These are phyloP conservation scores for Cephaloascus albidus DNA, from an alignment of 805 yeast genomes.

Conservation along the genomic window DNA sequence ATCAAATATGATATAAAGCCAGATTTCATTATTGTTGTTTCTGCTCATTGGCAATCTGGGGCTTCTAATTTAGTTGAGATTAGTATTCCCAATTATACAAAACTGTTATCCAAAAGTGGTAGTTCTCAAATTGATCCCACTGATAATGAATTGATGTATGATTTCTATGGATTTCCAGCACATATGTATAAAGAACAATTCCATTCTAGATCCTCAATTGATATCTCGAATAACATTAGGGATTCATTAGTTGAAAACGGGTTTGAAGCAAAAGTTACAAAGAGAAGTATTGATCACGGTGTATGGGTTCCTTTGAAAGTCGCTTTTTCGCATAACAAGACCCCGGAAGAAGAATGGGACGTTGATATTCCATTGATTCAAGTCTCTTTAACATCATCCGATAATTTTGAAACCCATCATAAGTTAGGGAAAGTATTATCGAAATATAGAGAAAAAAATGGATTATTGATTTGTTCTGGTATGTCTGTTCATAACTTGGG, in stretches of 20 bases:
- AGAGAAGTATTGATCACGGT: constrained; percentile 78
- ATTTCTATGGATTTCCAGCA: constrained; percentile 65
- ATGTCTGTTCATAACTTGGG: constrained; percentile 72
- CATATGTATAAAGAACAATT: constrained; percentile 56
- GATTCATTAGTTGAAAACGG: constrained; percentile 30
- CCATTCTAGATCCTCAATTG: constrained; percentile 35
- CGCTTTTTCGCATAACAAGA: constrained; percentile 40
- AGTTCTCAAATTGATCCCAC: constrained; percentile 1
- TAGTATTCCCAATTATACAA: constrained; percentile 24
- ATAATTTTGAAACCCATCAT: constrained; percentile 32
- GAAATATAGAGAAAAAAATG: constrained; percentile 37
- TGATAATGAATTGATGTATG: constrained; percentile 58
- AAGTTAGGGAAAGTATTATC: constrained; percentile 48
- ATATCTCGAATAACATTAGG: constrained; percentile 35
- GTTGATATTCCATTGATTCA: constrained; percentile 40
- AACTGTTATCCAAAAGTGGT: not conserved
- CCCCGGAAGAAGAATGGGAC: constrained; percentile 25
- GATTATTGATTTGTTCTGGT: constrained; percentile 56
- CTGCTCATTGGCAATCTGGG: constrained; percentile 71
- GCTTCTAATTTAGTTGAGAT: constrained; percentile 35
- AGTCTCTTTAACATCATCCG: constrained; percentile 34
- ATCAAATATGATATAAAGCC: constrained; percentile 48
- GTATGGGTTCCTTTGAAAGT: constrained; percentile 75
- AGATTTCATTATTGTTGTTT: constrained; percentile 53
- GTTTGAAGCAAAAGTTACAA: constrained; percentile 29